A percentile compares a stretch with the other conserved stretches of the same genome.
Conservation (phyloP, 306 rosid genomes). For the Sicyos edulis region DNA sequence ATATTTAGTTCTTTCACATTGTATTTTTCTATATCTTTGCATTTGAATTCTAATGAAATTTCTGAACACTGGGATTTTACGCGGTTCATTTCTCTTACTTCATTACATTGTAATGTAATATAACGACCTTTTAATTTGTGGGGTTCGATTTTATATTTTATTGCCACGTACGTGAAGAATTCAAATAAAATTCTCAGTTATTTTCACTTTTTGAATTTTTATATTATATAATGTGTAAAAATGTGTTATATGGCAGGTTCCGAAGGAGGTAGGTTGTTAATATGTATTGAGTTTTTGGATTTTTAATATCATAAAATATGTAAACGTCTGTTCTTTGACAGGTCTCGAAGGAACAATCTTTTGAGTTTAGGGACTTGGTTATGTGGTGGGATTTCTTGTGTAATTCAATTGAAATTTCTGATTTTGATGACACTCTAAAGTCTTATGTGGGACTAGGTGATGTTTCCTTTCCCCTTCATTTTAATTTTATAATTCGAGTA, state of each 20-base stretch:
- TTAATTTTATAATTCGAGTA: no score
- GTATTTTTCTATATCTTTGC: neutral
- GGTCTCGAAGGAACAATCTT: neutral
- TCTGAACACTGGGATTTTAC: neutral
- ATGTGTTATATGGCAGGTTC: neutral
- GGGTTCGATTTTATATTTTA: neutral
- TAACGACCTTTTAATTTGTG: neutral
- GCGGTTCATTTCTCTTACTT: neutral
- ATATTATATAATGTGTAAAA: neutral
- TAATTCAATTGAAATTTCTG: neutral
- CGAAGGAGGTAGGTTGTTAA: neutral
- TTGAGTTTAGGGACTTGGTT: neutral
- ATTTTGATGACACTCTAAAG: neutral
- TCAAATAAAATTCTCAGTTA: neutral
- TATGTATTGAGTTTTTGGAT: neutral
- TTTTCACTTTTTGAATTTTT: neutral
- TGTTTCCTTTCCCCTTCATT: neutral
- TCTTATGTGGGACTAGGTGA: neutral
- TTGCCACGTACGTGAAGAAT: neutral
- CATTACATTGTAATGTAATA: neutral
- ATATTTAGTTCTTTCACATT: neutral
- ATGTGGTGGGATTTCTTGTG: neutral
- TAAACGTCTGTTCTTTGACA: no score
- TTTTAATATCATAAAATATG: no score
- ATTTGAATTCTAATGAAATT: neutral